These are phyloP conservation scores for Talaromyces sp. DNA, from an alignment of 2,329 filamentous ascomycete genomes.

Conservation along the genomic window DNA sequence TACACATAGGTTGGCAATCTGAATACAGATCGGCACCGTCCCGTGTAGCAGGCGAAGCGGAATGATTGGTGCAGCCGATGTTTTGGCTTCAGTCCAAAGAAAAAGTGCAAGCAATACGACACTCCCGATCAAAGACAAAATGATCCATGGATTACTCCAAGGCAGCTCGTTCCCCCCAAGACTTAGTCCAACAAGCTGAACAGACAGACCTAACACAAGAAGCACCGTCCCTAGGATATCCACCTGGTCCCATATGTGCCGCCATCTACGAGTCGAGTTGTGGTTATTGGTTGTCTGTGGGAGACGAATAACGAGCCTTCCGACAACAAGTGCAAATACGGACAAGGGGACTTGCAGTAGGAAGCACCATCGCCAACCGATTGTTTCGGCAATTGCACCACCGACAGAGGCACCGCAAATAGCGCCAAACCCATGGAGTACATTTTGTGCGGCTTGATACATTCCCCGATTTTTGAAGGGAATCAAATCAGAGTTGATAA, in stretches of 20 bases:
- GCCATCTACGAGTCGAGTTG: slow-evolving; percentile 12
- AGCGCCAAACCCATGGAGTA: slow-evolving; percentile 57
- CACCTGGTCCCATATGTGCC: slow-evolving; percentile 49
- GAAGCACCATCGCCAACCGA: slow-evolving; percentile 51
- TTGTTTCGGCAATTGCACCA: slow-evolving; percentile 40
- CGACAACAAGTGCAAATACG: slow-evolving; percentile 50
- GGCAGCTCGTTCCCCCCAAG: slow-evolving; percentile 44
- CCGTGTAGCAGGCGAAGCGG: slow-evolving; percentile 52
- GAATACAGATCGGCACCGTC: slow-evolving; percentile 50
- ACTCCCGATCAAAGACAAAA: slow-evolving; percentile 35
- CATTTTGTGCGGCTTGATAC: slow-evolving; percentile 63
- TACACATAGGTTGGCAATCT: slow-evolving; percentile 56
- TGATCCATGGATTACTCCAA: slow-evolving; percentile 41
- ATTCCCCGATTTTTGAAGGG: slow-evolving; percentile 66
- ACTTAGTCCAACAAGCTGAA: slow-evolving; percentile 47
- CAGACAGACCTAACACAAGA: slow-evolving; percentile 54
- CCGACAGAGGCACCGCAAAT: slow-evolving; percentile 50
- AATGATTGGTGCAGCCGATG: slow-evolving; percentile 42
- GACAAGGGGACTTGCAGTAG: slow-evolving; percentile 59
- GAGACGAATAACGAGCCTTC: slow-evolving; percentile 50
- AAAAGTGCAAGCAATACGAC: slow-evolving; percentile 35
- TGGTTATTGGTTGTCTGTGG: slow-evolving; percentile 23
- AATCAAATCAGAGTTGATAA: slow-evolving; percentile 69
- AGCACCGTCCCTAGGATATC: slow-evolving; percentile 56
- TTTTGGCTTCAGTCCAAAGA: slow-evolving; percentile 37